Evolutionary conservation across 2,329 filamentous ascomycete species (phyloP), one percentile per base, ranked within the genome.

Genomic region (Colletotrichum sp.): DNA sequence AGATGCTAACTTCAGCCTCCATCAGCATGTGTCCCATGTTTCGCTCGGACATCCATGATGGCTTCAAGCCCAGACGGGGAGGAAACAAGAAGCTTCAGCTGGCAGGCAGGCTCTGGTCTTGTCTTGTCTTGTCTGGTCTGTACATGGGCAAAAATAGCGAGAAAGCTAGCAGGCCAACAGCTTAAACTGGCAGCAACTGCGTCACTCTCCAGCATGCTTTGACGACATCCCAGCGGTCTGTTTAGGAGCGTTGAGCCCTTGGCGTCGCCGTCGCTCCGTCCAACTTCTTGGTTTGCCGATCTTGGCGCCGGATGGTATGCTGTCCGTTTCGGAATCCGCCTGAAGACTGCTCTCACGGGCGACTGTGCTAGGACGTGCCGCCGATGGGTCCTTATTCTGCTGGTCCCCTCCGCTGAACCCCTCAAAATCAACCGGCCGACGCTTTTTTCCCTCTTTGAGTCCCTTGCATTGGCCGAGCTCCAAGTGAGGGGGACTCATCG

Each of bases 281-380:
- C 73, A 75, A 75, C 69, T 75, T 65, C 57, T 67, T 72, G 60
- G 39, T 44, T 71, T 71, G 72, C 59, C 73, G 73, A 73, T 75
- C 73, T 75, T 68, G 73, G 69, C 69, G 44, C 64, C 69, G 55
- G 69, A 57, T 68, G 69, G 64, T 68, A 75, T 75, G 57, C 57
- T 68, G 39, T 73, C 64, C 57, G 70, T 68, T 68, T 73, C 63
- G 70, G 63, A 73, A 65, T 64, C 44, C 44, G 55, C 60, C 61
- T 44, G 52, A 59, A 69, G 32, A 64, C 70, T 57, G 70, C 68
- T 22, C 67, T 60, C 32, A 30, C 67, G 13, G 65, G 28, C 28
- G 44, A 34, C 13, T 48, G n/a, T 57, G 65, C 48, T 22, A 27
- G 28, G 59, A n/a, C n/a, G 19, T 34, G 19, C 28, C n/a, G 59